phyloP scores from a whole-genome alignment of 495 filamentous ascomycete species.

The Xylaria flabelliformis region DNA sequence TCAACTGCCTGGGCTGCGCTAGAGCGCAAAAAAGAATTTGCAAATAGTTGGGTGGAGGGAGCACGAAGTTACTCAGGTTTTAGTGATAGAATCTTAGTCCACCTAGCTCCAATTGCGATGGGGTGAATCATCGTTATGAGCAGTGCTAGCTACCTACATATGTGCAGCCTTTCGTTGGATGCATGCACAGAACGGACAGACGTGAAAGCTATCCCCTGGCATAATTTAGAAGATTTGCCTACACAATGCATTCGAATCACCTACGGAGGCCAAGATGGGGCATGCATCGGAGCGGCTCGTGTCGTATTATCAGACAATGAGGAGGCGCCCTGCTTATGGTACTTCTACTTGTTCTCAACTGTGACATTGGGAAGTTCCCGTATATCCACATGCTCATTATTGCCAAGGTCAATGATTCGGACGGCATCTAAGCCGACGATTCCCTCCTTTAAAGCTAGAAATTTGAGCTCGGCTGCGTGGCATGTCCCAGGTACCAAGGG shows the following conservation, averaged over 20 bases:
- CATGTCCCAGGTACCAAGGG: conserved; percentile 79
- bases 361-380: conserved; percentile 78
- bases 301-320: neutral
- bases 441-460: conserved; percentile 77
- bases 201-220: neutral
- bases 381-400: conserved; percentile 82
- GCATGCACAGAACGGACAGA: neutral
- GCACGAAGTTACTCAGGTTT: neutral
- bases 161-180: neutral
- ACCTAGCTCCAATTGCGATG: neutral
- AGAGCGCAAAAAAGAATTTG: neutral
- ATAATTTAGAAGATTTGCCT: neutral
- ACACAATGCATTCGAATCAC: neutral
- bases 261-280: neutral
- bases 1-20: neutral
- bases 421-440: conserved; percentile 80
- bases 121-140: neutral
- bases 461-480: conserved; percentile 77
- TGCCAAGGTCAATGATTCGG: conserved; percentile 79
- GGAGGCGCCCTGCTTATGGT: conserved; percentile 1
- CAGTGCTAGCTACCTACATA: neutral
- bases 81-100: neutral
- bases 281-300: neutral
- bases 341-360: conserved; percentile 47
- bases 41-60: neutral